Percentiles rank a stretch among this genome's conserved stretches.
These are phyloP conservation scores for Mimosa bimucronata DNA, from an alignment of 306 rosid species.

Conservation along the genomic window DNA sequence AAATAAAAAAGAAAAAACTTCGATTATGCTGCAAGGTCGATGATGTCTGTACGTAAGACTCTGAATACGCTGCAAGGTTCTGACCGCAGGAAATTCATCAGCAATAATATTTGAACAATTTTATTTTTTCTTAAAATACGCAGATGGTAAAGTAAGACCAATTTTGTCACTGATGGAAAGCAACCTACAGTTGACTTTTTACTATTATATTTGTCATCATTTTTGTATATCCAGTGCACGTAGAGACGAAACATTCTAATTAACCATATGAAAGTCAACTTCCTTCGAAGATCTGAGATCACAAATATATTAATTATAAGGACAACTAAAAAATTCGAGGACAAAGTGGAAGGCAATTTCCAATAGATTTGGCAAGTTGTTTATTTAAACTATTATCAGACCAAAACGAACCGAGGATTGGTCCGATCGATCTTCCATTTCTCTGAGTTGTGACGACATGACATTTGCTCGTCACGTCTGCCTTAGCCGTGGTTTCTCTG, in stretches of 20 bases:
- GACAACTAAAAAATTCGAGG: neutral
- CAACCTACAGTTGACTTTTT: neutral
- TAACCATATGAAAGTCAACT: neutral
- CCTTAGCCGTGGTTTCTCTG: neutral
- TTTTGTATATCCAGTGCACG: neutral
- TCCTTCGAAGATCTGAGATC: neutral
- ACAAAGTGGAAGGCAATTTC: neutral
- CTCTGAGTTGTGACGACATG: too few species aligned
- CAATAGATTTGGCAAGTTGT: neutral
- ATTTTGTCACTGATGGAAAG: too few species aligned
- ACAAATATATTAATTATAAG: neutral
- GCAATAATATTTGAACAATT: too few species aligned
- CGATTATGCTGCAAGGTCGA: too few species aligned
- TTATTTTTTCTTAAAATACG: too few species aligned
- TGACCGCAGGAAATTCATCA: neutral
- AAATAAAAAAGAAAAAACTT: too few species aligned
- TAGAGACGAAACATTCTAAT: neutral
- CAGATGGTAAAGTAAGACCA: neutral
- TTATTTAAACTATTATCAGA: neutral
- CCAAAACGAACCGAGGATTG: too few species aligned
- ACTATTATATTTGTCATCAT: neutral
- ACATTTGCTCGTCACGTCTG: neutral
- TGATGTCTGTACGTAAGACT: neutral
- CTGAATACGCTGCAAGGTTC: neutral
- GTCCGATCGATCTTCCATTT: too few species aligned